Percentiles rank a stretch among this genome's conserved stretches.
Evolutionary conservation across 2,329 filamentous ascomycete genomes (phyloP).

Genomic region (Xylariaceae sp.): DNA sequence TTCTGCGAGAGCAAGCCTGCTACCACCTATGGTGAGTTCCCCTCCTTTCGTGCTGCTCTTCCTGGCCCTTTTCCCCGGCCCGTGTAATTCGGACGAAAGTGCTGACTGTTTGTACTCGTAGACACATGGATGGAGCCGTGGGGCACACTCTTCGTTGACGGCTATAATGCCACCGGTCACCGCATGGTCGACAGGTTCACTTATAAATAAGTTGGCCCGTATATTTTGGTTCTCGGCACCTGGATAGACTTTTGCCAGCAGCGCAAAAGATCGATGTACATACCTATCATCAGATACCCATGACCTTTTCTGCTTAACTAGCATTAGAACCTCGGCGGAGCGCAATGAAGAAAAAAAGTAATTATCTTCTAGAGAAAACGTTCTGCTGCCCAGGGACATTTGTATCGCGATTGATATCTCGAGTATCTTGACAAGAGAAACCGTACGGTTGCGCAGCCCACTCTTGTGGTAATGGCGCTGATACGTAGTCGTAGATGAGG

Average conservation of each 20-base stretch:
- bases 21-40: constrained; percentile 18
- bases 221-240: not conserved
- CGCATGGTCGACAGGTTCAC: constrained; percentile 16
- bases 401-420: no score
- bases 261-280: not conserved
- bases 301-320: not conserved
- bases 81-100: not conserved
- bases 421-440: no score
- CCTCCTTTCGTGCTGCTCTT: not conserved
- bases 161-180: constrained; percentile 18
- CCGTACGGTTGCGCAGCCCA: no score
- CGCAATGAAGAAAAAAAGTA: no score
- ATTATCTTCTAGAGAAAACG: no score
- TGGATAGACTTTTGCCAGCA: not conserved
- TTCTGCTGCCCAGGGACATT: no score
- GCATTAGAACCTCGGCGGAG: no score
- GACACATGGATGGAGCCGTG: constrained; percentile 19
- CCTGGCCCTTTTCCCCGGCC: not conserved
- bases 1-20: constrained; percentile 22
- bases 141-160: constrained; percentile 15
- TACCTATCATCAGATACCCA: not conserved
- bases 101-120: constrained; percentile 2
- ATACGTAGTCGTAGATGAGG: no score
- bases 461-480: no score
- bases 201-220: not conserved